Conservation (phyloP, 2,329 filamentous ascomycete species). For the Tolypocladium tundrense region DNA sequence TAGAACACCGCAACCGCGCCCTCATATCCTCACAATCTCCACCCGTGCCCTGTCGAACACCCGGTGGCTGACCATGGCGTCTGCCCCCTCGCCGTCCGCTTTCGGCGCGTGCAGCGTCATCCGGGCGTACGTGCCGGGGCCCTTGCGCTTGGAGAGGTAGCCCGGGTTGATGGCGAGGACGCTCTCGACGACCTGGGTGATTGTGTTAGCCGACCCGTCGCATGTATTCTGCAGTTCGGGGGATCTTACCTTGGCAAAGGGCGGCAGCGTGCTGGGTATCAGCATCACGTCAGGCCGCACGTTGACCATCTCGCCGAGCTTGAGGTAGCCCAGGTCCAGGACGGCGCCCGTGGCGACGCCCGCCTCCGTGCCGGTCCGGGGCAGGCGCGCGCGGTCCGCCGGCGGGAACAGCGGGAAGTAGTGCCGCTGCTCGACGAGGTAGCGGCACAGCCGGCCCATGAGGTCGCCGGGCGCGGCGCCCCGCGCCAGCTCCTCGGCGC, state of each 20-base stretch:
- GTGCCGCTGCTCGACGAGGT: slow-evolving; percentile 81
- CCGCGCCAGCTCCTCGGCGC: slow-evolving; percentile 53
- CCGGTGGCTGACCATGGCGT: slow-evolving; percentile 56
- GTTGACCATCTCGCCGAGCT: slow-evolving; percentile 83
- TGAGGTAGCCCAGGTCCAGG: slow-evolving; percentile 75
- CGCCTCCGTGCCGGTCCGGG: slow-evolving; percentile 51
- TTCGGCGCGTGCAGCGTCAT: slow-evolving; percentile 62
- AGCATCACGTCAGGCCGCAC: slow-evolving; percentile 78
- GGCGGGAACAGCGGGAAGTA: slow-evolving; percentile 88
- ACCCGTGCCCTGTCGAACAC: slow-evolving; percentile 77
- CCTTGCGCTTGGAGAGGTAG: slow-evolving; percentile 71
- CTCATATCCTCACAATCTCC: slow-evolving; percentile 70
- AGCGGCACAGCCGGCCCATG: slow-evolving; percentile 60
- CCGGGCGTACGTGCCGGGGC: slow-evolving; percentile 75
- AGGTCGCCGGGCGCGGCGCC: slow-evolving; percentile 34
- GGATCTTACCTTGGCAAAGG: slow-evolving; percentile 70
- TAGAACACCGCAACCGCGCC: not conserved
- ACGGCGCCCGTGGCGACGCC: slow-evolving; percentile 61
- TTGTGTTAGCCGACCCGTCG: slow-evolving; percentile 5
- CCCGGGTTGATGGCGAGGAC: slow-evolving; percentile 89
- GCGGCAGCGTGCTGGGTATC: slow-evolving; percentile 69
- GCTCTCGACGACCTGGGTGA: slow-evolving; percentile 69
- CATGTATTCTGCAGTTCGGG: not conserved
- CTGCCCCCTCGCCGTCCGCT: slow-evolving; percentile 46
- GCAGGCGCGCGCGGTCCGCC: slow-evolving; percentile 54